Evolutionary conservation across 352 stramenopile genomes (phyloP).

Genomic region (Phytophthora macrochlamydospora): DNA sequence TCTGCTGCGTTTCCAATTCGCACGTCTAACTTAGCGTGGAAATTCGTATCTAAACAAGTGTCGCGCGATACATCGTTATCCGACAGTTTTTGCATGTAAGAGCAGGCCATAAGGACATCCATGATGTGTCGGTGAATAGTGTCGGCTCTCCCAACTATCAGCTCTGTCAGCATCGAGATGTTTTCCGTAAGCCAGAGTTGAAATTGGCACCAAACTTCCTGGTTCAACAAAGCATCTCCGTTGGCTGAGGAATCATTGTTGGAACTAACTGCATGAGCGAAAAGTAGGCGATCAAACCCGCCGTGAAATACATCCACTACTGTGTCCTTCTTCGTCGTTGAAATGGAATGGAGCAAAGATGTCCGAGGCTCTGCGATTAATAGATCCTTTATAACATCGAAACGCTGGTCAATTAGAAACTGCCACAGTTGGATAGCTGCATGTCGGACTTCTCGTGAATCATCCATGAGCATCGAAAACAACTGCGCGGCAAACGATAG

Average conservation of each 20-base stretch:
- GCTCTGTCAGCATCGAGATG: slow-evolving; percentile 60
- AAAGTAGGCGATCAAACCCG: slow-evolving; percentile 71
- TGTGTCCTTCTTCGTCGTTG: slow-evolving; percentile 71
- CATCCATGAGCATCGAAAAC: slow-evolving; percentile 70
- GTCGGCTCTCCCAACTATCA: slow-evolving; percentile 70
- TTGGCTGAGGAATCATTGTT: not conserved
- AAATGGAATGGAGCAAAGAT: slow-evolving; percentile 72
- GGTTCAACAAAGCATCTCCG: slow-evolving; percentile 23
- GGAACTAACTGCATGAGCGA: slow-evolving; percentile 10
- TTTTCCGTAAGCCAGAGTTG: slow-evolving; percentile 82
- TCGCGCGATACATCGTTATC: slow-evolving; percentile 22
- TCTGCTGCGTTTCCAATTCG: slow-evolving; percentile 2
- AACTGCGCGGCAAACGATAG: slow-evolving; percentile 61
- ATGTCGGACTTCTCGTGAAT: slow-evolving; percentile 50
- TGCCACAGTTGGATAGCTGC: slow-evolving; percentile 68
- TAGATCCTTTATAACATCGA: slow-evolving; percentile 75
- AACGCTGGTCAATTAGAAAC: slow-evolving; percentile 73
- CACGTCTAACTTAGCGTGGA: slow-evolving; percentile 32
- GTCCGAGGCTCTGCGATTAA: slow-evolving; percentile 74
- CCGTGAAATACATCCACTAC: slow-evolving; percentile 75
- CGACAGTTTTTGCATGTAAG: slow-evolving; percentile 35
- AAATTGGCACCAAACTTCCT: slow-evolving; percentile 78
- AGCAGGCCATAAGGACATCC: slow-evolving; percentile 57
- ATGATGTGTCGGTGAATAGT: slow-evolving; percentile 59
- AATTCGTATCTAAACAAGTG: slow-evolving; percentile 40